A percentile compares a stretch with the other conserved stretches of the same genome.
phyloP scores from a whole-genome alignment of 345 rosid genomes.

The Dovyalis caffra region DNA sequence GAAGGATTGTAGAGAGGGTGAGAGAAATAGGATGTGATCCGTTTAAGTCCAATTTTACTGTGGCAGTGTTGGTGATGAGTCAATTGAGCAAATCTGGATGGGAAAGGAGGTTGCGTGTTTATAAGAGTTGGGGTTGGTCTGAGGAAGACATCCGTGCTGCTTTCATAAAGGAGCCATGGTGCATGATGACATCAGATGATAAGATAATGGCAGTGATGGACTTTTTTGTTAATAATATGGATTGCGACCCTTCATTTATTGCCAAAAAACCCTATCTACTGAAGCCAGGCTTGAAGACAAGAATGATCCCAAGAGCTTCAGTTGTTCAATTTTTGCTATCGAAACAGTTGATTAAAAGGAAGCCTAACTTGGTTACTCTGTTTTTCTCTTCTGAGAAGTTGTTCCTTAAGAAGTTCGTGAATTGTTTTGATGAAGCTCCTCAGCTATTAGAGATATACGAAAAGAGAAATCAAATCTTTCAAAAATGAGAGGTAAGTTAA shows the following conservation, averaged over 20 bases:
- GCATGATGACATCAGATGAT: constrained; percentile 8
- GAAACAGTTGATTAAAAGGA: background rate
- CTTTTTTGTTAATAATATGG: constrained; percentile 18
- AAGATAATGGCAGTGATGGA: constrained; percentile 24
- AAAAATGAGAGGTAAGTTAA: background rate
- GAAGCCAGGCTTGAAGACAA: constrained; percentile 8
- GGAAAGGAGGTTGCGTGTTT: constrained; percentile 4
- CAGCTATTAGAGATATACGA: background rate
- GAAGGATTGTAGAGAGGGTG: constrained; percentile 2
- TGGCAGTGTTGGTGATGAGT: background rate
- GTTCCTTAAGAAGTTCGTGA: constrained; percentile 20
- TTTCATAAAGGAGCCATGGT: constrained; percentile 12
- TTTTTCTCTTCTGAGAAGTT: background rate
- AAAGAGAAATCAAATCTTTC: background rate
- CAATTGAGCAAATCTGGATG: constrained; percentile 10
- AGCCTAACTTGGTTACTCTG: background rate
- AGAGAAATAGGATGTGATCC: constrained; percentile 15
- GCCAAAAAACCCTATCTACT: background rate
- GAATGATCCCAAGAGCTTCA: constrained; percentile 4
- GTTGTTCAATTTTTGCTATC: constrained; percentile 2
- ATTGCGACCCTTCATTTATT: constrained; percentile 7
- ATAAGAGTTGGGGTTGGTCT: constrained; percentile 8
- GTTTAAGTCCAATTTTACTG: background rate
- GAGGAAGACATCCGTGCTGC: constrained; percentile 9
- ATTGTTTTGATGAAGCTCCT: constrained; percentile 10